Evolutionary conservation across 495 filamentous ascomycete species (phyloP).

Genomic region (Pyrenopolyporus hunteri): DNA sequence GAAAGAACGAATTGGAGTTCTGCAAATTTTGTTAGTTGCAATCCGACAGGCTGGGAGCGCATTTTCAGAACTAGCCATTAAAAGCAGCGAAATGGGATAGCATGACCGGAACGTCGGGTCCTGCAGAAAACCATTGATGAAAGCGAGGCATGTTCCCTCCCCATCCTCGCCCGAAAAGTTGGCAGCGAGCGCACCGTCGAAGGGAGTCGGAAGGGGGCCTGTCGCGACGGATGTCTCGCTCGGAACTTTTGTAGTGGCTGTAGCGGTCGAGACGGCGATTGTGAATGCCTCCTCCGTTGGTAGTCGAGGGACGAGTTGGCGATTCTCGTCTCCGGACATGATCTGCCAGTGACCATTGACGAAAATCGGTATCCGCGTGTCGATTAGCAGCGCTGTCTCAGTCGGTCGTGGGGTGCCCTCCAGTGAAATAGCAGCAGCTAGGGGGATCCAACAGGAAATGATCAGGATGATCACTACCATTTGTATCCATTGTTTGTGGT

Average conservation of each 20-base stretch:
- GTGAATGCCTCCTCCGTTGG: slow-evolving; percentile 43
- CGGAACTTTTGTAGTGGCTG: slow-evolving; percentile 35
- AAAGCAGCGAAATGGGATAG: slow-evolving; percentile 74
- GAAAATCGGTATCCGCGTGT: slow-evolving; percentile 43
- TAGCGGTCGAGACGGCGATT: slow-evolving; percentile 46
- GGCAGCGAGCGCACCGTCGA: slow-evolving; percentile 71
- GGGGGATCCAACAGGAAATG: slow-evolving; percentile 43
- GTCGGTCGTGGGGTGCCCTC: slow-evolving; percentile 39
- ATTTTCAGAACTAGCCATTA: slow-evolving; percentile 57
- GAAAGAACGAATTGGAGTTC: slow-evolving; percentile 72
- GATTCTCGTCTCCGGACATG: slow-evolving; percentile 44
- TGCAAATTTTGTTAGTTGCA: slow-evolving; percentile 47
- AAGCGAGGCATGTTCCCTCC: slow-evolving; percentile 62
- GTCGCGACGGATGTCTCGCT: slow-evolving; percentile 40
- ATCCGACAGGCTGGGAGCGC: neutral
- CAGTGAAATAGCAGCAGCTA: slow-evolving; percentile 41
- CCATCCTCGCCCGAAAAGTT: slow-evolving; percentile 61
- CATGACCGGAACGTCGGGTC: slow-evolving; percentile 70
- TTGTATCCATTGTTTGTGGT: slow-evolving; percentile 37
- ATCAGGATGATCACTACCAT: slow-evolving; percentile 45
- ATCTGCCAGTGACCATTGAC: slow-evolving; percentile 47
- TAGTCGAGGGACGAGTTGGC: slow-evolving; percentile 27
- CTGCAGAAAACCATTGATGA: slow-evolving; percentile 70
- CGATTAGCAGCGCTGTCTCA: slow-evolving; percentile 45
- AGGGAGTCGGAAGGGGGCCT: slow-evolving; percentile 65